Percentiles rank a stretch among this genome's conserved stretches.
Evolutionary conservation across 2,329 filamentous ascomycete genomes (phyloP).

Genomic region (Lasiodiplodia hormozganensis): DNA sequence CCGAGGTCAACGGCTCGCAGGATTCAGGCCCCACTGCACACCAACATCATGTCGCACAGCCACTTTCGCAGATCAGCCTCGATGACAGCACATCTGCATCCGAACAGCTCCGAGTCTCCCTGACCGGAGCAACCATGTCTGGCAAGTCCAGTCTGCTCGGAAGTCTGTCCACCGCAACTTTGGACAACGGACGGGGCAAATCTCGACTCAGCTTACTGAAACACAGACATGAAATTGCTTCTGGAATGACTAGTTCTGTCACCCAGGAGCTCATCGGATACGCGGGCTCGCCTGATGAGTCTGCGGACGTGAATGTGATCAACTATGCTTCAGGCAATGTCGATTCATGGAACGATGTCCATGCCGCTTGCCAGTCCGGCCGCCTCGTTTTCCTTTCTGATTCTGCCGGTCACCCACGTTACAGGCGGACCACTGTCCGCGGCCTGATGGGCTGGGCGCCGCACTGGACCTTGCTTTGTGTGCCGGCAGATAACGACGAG

Average conservation of each 20-base stretch:
- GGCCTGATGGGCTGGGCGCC: constrained; percentile 95
- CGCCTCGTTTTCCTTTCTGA: constrained; percentile 89
- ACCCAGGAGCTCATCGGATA: constrained; percentile 95
- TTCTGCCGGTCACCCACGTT: constrained; percentile 88
- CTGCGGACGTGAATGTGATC: constrained; percentile 35
- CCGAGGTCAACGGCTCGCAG: constrained; percentile 61
- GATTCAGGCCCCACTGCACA: constrained; percentile 4
- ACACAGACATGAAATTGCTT: constrained; percentile 90
- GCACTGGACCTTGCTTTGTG: constrained; percentile 89
- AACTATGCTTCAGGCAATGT: constrained; percentile 90
- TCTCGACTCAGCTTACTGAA: constrained; percentile 87
- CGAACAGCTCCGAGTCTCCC: constrained; percentile 81
- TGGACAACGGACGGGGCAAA: constrained; percentile 92
- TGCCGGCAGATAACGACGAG: constrained; percentile 78
- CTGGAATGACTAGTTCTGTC: constrained; percentile 91
- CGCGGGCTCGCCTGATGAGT: constrained; percentile 32
- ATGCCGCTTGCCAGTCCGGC: constrained; percentile 74
- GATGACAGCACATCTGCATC: constrained; percentile 31
- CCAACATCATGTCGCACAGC: constrained; percentile 14
- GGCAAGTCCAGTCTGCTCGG: constrained; percentile 93
- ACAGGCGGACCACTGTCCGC: constrained; percentile 84
- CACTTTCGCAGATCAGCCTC: constrained; percentile 20
- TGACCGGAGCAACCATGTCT: constrained; percentile 87
- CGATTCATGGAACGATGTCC: constrained; percentile 93
- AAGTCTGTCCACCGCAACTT: constrained; percentile 81